phyloP scores from a whole-genome alignment of 1,284 basidiomycete species.

The Inonotus obliquus region DNA sequence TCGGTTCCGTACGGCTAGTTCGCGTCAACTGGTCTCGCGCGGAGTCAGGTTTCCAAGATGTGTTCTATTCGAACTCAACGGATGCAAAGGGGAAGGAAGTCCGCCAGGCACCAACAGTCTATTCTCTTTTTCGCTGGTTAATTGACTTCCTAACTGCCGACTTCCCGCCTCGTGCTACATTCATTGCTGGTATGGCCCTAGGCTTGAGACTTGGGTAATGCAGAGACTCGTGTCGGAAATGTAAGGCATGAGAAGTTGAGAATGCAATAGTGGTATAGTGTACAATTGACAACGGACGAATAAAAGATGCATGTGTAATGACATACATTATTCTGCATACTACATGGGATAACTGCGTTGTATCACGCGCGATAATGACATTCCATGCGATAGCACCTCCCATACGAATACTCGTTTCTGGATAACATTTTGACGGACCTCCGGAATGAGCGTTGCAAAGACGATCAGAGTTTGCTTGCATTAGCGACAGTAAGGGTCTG shows the following conservation, averaged over 20 bases:
- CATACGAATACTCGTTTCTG: background rate
- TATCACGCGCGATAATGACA: background rate
- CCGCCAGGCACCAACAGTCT: conserved; percentile 55
- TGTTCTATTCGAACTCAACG: conserved; percentile 74
- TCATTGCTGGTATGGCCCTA: conserved; percentile 65
- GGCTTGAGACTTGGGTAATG: conserved; percentile 59
- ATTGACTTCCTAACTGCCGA: conserved; percentile 88
- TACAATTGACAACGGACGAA: conserved; percentile 8
- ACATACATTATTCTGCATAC: conserved; percentile 16
- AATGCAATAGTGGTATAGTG: background rate
- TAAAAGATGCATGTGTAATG: conserved; percentile 9
- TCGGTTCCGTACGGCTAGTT: conserved; percentile 65
- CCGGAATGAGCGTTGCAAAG: background rate
- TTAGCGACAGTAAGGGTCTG: conserved; percentile 51
- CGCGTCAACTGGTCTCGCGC: conserved; percentile 75
- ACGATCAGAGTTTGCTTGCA: conserved; percentile 55
- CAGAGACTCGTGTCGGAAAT: background rate
- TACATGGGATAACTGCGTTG: conserved; percentile 9
- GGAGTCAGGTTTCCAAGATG: conserved; percentile 32
- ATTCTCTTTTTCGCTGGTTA: conserved; percentile 65
- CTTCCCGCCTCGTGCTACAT: conserved; percentile 82
- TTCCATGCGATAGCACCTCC: background rate
- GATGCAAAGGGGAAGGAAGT: conserved; percentile 50
- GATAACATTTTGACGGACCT: conserved; percentile 5
- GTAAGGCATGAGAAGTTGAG: background rate